These are phyloP conservation scores for Vitis hybrid DNA, from an alignment of 177 flowering plant species.

Conservation along the genomic window DNA sequence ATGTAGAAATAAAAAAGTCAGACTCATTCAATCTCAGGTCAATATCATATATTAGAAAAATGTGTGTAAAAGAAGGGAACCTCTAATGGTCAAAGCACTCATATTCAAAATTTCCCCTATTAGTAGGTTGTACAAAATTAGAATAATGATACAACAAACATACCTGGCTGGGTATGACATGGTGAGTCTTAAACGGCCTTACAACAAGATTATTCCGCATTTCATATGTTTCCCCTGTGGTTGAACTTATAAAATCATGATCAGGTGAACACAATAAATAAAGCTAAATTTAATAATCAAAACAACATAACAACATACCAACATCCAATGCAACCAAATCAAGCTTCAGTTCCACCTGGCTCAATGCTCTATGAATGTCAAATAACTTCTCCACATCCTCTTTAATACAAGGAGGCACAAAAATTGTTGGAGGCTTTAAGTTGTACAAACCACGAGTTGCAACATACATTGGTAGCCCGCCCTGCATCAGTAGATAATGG, in stretches of 20 bases:
- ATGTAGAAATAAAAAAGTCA: too few species aligned
- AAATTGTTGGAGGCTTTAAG: constrained; percentile 85
- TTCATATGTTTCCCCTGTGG: constrained; percentile 88
- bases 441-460: constrained; percentile 93
- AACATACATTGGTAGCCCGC: constrained; percentile 97
- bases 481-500: constrained; percentile 44
- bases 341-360: constrained; percentile 71
- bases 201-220: constrained; percentile 85
- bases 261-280: neutral
- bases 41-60: neutral
- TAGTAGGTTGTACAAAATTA: neutral
- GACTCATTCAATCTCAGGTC: neutral
- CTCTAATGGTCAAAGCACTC: neutral
- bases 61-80: neutral
- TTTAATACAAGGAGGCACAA: constrained; percentile 91
- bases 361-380: constrained; percentile 76
- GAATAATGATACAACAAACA: constrained; percentile 1
- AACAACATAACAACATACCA: constrained; percentile 54
- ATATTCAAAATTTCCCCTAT: neutral
- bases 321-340: constrained; percentile 86
- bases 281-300: neutral
- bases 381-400: constrained; percentile 88
- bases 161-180: constrained; percentile 98
- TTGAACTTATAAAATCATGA: constrained; percentile 16
- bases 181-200: constrained; percentile 80